Percentiles rank a stretch among this genome's conserved stretches.
These are phyloP conservation scores for Thinopyrum elongatum DNA, from an alignment of 176 grass and related monocot genomes.

Conservation along the genomic window DNA sequence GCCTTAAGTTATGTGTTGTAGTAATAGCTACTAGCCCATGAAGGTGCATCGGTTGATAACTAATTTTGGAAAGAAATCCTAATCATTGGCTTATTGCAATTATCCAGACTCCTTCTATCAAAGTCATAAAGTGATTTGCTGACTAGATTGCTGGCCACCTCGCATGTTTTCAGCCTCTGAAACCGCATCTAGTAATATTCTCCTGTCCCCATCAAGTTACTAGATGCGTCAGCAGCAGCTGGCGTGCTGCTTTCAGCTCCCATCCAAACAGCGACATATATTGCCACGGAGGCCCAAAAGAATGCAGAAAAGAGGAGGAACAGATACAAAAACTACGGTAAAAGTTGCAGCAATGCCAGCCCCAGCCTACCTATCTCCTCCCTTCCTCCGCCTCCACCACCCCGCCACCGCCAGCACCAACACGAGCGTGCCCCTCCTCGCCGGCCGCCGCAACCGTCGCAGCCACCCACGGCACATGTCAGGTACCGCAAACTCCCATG, in stretches of 20 bases:
- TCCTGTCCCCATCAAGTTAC: not conserved
- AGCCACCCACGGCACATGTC: slow-evolving; percentile 10
- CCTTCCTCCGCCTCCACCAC: not conserved
- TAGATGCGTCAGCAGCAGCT: not conserved
- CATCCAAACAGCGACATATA: not conserved
- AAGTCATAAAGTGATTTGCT: no score
- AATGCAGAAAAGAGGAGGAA: not conserved
- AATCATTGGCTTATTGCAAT: no score
- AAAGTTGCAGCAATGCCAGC: slow-evolving; percentile 18
- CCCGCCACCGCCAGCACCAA: not conserved
- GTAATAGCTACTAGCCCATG: no score
- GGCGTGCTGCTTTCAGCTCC: not conserved
- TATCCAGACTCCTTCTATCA: no score
- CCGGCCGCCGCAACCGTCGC: not conserved
- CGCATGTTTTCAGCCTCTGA: no score
- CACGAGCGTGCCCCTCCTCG: not conserved
- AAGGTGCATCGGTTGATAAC: no score
- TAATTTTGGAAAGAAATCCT: no score
- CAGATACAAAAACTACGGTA: not conserved
- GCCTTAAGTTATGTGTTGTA: no score
- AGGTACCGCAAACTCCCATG: not conserved
- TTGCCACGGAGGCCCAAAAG: not conserved
- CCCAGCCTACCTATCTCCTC: slow-evolving; percentile 32
- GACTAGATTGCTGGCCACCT: no score
- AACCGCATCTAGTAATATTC: no score